Percentiles rank a stretch among this genome's conserved stretches.
phyloP scores from a whole-genome alignment of 495 filamentous ascomycete genomes.

The Niebla homalea region DNA sequence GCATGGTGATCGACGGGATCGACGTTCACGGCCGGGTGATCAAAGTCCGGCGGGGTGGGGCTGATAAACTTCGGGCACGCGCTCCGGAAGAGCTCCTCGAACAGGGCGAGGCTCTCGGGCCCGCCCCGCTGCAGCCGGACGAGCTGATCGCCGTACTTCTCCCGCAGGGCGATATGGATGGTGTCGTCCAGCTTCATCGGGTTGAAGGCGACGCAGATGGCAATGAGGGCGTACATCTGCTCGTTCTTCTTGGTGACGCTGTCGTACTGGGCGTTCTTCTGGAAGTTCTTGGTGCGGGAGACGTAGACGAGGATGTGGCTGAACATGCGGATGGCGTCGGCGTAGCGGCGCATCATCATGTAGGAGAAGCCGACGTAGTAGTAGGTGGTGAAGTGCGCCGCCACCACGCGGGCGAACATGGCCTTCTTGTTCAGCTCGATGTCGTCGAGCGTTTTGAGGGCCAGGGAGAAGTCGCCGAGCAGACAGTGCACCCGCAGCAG shows the following conservation, averaged over 20 bases:
- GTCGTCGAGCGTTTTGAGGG: slow-evolving; percentile 95
- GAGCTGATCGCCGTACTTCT: slow-evolving; percentile 98
- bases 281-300: slow-evolving; percentile 98
- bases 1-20: slow-evolving; percentile 97
- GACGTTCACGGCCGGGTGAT: slow-evolving; percentile 83
- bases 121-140: slow-evolving; percentile 89
- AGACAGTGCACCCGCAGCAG: slow-evolving; percentile 92
- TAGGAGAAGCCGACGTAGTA: slow-evolving; percentile 99
- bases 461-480: slow-evolving; percentile 93
- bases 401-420: slow-evolving; percentile 99
- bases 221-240: slow-evolving; percentile 98
- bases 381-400: slow-evolving; percentile 98
- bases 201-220: slow-evolving; percentile 95
- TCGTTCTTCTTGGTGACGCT: slow-evolving; percentile 99
- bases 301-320: slow-evolving; percentile 99
- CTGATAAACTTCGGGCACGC: slow-evolving; percentile 99
- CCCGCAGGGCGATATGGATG: slow-evolving; percentile 91
- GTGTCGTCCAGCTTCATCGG: slow-evolving; percentile 95
- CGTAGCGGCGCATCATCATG: slow-evolving; percentile 99
- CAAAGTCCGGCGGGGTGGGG: slow-evolving; percentile 92
- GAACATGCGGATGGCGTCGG: slow-evolving; percentile 98
- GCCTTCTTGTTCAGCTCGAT: slow-evolving; percentile 99
- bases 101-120: slow-evolving; percentile 85
- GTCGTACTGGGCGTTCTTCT: slow-evolving; percentile 90
- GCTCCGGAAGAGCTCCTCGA: slow-evolving; percentile 89